phyloP scores from a whole-genome alignment of 371 early-diverging fungal species.

The Lichtheimia corymbifera region DNA sequence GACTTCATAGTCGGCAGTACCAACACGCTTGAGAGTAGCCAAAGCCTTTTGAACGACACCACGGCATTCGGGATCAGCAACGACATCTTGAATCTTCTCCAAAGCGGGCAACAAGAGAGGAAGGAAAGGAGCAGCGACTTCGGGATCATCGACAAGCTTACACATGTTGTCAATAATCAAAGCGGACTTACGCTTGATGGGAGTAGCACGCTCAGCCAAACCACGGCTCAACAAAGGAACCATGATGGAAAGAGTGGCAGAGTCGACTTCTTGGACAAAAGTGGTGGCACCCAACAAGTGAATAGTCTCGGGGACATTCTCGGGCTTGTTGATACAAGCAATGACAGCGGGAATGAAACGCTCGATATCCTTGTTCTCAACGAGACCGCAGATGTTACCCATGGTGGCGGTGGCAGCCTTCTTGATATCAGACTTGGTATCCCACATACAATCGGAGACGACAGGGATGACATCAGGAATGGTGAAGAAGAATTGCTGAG shows the following conservation, averaged over 20 bases:
- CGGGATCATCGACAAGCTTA: conserved; percentile 81
- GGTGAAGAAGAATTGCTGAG: conserved; percentile 55
- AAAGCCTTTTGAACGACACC: conserved; percentile 59
- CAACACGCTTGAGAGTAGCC: conserved; percentile 43
- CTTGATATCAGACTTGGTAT: conserved; percentile 71
- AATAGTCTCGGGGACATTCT: conserved; percentile 67
- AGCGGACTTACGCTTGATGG: conserved; percentile 78
- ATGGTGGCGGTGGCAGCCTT: conserved; percentile 53
- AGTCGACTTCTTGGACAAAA: conserved; percentile 79
- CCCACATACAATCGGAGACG: conserved; percentile 74
- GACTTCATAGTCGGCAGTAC: conserved; percentile 31
- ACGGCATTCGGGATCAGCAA: conserved; percentile 81
- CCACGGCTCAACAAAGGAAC: conserved; percentile 79
- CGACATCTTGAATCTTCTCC: conserved; percentile 75
- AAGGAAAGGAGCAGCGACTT: conserved; percentile 80
- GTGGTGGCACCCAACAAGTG: conserved; percentile 72
- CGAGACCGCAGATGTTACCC: conserved; percentile 51
- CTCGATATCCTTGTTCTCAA: conserved; percentile 69
- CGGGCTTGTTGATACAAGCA: conserved; percentile 64
- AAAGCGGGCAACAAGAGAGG: conserved; percentile 80
- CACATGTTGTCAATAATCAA: conserved; percentile 87
- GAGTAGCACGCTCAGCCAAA: conserved; percentile 62
- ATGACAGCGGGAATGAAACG: conserved; percentile 67
- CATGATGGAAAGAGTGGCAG: conserved; percentile 82
- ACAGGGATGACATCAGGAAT: conserved; percentile 74